Evolutionary conservation across 192 early-diverging fungal species (phyloP), one percentile per base, ranked within the genome.

Genomic region (Backusella liffmaniae): DNA sequence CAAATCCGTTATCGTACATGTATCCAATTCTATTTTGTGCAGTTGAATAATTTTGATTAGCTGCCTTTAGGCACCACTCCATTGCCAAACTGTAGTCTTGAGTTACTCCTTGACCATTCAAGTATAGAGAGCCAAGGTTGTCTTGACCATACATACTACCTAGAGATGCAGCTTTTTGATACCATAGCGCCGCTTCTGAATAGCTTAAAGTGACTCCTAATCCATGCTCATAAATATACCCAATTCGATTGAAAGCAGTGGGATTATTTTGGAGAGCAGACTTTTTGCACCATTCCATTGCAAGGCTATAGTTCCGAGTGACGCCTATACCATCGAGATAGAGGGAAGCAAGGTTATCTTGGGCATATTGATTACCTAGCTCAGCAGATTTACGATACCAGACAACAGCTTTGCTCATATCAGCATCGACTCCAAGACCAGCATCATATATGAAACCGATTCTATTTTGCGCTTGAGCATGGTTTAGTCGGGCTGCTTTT

Each of bases 151-250:
- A 84, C 21, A 90, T 83, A 67, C 83, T 84, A 1, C 86, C 88
- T 53, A 86, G 82, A 53, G 88, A 80, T 5, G 89, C 88, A 18
- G 72, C 80, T 51, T 79, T 83, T 67, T 77, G 77, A 42, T 86
- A 86, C 87, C 87, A 88, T 41, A 78, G 76, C 13, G 85, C 83
- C 18, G 86, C 88, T 66, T 87, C 78, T 39, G 74, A 72, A 7
- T 77, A 78, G 35, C 87, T 77, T 67, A 84, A 83, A 16, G 78
- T 78, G 3, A 95, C 90, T 16, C 94, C 94, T 59, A 93, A 89
- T 7, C 93, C 94, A 79, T 95, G 93, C 36, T 93, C 92, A 75
- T 93, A 94, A 77, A 94, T 95, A 79, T 90, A 95, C 6, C 94
- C 95, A 49, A 96, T 82, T 67, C 93, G 85, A 46, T 84, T 86